Conservation (phyloP, 257 asterid species). For the Forsythia viridissima region DNA sequence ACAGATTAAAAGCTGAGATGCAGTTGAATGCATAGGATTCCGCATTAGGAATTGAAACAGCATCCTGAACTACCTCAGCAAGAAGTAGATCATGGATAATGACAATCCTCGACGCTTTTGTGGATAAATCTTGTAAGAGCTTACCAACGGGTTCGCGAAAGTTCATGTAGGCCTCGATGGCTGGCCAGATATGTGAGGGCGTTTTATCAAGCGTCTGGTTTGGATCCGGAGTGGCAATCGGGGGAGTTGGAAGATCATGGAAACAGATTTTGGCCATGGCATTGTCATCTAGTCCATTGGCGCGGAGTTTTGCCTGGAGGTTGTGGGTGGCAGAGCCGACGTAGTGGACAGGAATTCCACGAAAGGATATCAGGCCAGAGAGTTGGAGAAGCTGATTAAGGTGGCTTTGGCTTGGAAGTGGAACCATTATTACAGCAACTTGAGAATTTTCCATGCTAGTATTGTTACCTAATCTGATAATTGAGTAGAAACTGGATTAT, state of each 20-base stretch:
- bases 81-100: slow-evolving; percentile 47
- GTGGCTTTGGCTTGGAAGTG: slow-evolving; percentile 55
- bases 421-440: slow-evolving; percentile 36
- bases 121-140: slow-evolving; percentile 13
- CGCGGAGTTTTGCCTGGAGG: slow-evolving; percentile 44
- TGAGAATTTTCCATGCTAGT: slow-evolving; percentile 8
- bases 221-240: slow-evolving; percentile 35
- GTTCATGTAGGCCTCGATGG: slow-evolving; percentile 32
- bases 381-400: slow-evolving; percentile 49
- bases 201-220: slow-evolving; percentile 24
- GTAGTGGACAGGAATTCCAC: slow-evolving; percentile 35
- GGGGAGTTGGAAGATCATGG: slow-evolving; percentile 46
- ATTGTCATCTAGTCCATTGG: slow-evolving; percentile 26
- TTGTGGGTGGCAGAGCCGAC: slow-evolving; percentile 44
- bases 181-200: slow-evolving; percentile 41
- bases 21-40: slow-evolving; percentile 44
- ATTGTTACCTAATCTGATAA: background rate
- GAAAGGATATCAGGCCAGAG: slow-evolving; percentile 28
- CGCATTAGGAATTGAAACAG: slow-evolving; percentile 30
- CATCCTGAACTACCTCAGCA: slow-evolving; percentile 34
- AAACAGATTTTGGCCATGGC: slow-evolving; percentile 23
- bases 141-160: slow-evolving; percentile 23
- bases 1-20: slow-evolving; percentile 32
- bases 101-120: slow-evolving; percentile 12
- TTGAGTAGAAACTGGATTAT: background rate